Percentiles rank a stretch among this genome's conserved stretches.
Conservation (phyloP, 257 asterid genomes). For the Primulina huaijiensis region DNA sequence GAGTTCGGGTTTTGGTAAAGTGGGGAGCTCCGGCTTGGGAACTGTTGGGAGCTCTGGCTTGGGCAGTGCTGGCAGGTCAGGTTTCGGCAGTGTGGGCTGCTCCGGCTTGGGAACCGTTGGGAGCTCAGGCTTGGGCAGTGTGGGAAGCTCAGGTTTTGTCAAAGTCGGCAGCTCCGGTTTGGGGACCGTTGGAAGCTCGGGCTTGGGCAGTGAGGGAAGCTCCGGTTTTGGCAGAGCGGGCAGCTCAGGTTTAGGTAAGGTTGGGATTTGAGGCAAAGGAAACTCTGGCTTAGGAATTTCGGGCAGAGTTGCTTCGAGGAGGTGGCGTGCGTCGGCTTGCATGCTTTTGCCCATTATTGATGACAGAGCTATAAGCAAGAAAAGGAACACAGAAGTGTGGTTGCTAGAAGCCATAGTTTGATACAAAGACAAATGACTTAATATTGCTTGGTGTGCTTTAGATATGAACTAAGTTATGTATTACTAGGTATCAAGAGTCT, state of each 20-base stretch:
- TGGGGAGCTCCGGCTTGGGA: constrained; percentile 27
- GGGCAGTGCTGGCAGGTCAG: not conserved
- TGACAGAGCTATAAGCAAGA: no score
- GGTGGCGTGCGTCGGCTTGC: no score
- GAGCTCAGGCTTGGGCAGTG: not conserved
- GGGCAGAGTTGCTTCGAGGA: no score
- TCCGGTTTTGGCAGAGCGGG: no score
- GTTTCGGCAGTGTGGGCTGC: not conserved
- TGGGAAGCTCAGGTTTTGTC: not conserved
- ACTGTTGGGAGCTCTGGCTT: not conserved
- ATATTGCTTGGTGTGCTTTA: no score
- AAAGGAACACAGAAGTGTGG: no score
- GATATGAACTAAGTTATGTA: no score
- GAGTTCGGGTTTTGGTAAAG: not conserved
- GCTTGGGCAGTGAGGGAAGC: no score
- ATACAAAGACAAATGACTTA: no score
- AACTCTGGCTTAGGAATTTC: constrained; percentile 21
- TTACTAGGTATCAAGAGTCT: no score
- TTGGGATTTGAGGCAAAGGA: not conserved
- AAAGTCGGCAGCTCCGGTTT: constrained; percentile 5
- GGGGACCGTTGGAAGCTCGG: not conserved
- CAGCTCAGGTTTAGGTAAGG: not conserved
- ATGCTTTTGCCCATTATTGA: no score
- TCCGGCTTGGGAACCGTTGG: constrained; percentile 10
- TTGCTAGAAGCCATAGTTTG: no score